A percentile compares a stretch with the other conserved stretches of the same genome.
These are phyloP conservation scores for Xerocomus nothofagi DNA, from an alignment of 1,284 basidiomycete genomes.

Conservation along the genomic window DNA sequence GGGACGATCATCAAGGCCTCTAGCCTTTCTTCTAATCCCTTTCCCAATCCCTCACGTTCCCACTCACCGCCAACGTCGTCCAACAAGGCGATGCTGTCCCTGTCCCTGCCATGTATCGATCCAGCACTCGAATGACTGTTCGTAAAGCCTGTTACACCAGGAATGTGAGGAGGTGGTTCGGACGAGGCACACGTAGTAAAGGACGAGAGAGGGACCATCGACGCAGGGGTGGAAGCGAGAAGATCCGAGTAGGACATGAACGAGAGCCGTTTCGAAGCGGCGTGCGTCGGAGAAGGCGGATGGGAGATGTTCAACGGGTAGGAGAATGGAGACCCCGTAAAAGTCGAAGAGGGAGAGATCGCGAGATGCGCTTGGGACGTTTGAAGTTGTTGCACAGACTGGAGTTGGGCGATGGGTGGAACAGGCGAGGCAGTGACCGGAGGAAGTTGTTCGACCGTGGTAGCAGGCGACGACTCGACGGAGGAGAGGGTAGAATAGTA, in stretches of 20 bases:
- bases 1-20: constrained; percentile 50
- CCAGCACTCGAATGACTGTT: constrained; percentile 23
- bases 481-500: constrained; percentile 45
- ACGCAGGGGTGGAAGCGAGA: constrained; percentile 70
- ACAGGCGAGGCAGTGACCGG: constrained; percentile 27
- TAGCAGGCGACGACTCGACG: constrained; percentile 41
- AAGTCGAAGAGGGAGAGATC: constrained; percentile 30
- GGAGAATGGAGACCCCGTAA: constrained; percentile 23
- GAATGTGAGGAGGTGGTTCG: constrained; percentile 67
- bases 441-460: constrained; percentile 41
- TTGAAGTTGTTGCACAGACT: constrained; percentile 24
- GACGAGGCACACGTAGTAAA: constrained; percentile 60
- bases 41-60: constrained; percentile 79
- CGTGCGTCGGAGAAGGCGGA: constrained; percentile 55
- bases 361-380: constrained; percentile 22
- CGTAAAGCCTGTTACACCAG: constrained; percentile 50
- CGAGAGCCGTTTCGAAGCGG: constrained; percentile 65
- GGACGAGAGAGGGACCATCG: constrained; percentile 67
- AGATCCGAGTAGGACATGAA: constrained; percentile 87
- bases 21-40: constrained; percentile 76
- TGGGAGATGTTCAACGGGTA: constrained; percentile 39
- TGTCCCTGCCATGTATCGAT: constrained; percentile 33
- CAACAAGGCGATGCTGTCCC: constrained; percentile 43
- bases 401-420: constrained; percentile 19
- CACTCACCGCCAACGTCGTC: constrained; percentile 76